Evolutionary conservation across 2,329 filamentous ascomycete species (phyloP), one percentile per base, ranked within the genome.

Genomic region (Fusarium begoniae): DNA sequence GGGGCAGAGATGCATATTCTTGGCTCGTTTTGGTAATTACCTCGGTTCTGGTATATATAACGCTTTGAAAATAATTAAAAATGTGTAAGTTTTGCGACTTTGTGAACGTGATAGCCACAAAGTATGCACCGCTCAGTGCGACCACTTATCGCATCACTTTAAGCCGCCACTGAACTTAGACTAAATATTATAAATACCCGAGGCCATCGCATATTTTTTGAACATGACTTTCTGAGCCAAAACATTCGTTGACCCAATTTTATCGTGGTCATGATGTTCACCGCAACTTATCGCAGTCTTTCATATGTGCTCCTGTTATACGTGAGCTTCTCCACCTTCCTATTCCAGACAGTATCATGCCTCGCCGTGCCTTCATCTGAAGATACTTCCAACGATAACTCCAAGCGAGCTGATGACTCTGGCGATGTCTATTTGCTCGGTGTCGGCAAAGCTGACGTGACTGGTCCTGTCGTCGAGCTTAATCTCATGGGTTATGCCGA

Each of bases 401-500:
- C 9, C 2, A 67, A 67, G 1, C n/a, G 65, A 9, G 63, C n/a
- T 17, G 62, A 50, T 14, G 59, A 45, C 1, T 44, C 38, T 10
- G 37, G 43, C 0, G 48, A 65, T 11, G 11, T 53, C 2, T 67
- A 68, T 24, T 13, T 40, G 12, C 63, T 68, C 3, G 65, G 65
- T 5, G 63, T 61, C 10, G 65, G 63, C 20, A 68, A 68, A 2
- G 65, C 65, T 5, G 65, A 68, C 1, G 51, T 68, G 3, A 68
- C 65, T 2, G 65, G 65, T 0, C 65, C 65, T 30, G 65, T 68
- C 4, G 65, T 68, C 6, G 65, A 68, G 35, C 45, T 68, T 13
- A 68, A 68, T 12, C 40, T 68, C 3, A 68, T 68, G 65, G 65
- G 65, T 5, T 68, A 68, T 30, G 63, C 65, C 2, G 65, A 68